A percentile compares a stretch with the other conserved stretches of the same genome.
Conservation (phyloP, 805 yeast species). For the Kodamaea hsintzibuensis region DNA sequence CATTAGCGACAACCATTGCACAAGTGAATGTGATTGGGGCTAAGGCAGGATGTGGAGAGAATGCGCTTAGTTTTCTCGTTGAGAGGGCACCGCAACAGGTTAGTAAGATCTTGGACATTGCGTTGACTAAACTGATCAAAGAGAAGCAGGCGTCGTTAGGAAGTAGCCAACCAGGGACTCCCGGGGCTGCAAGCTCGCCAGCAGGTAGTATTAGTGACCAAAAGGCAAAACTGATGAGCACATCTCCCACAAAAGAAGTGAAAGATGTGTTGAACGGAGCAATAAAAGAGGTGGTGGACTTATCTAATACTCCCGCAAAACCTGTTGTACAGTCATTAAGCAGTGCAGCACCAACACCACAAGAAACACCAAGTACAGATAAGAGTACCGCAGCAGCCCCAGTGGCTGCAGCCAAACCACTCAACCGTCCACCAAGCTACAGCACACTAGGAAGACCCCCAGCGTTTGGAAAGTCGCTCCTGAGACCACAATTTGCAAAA, state of each 20-base stretch:
- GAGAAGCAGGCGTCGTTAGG: slow-evolving; percentile 33
- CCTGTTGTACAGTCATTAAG: not conserved
- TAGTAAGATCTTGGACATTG: slow-evolving; percentile 75
- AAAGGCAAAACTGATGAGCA: not conserved
- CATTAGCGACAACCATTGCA: slow-evolving; percentile 89
- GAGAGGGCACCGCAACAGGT: slow-evolving; percentile 81
- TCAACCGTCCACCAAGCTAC: slow-evolving; percentile 15
- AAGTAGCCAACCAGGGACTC: slow-evolving; percentile 18
- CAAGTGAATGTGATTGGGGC: slow-evolving; percentile 88
- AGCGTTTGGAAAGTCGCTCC: slow-evolving; percentile 16
- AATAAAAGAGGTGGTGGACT: not conserved
- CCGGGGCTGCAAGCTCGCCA: slow-evolving; percentile 6
- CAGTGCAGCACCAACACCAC: not conserved
- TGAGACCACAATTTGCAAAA: slow-evolving; percentile 30
- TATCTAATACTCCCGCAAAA: not conserved
- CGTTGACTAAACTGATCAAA: slow-evolving; percentile 73
- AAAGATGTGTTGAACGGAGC: not conserved
- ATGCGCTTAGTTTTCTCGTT: slow-evolving; percentile 73
- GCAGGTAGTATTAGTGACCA: not conserved
- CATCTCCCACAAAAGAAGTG: not conserved
- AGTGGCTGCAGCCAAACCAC: not conserved
- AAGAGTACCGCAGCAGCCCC: slow-evolving; percentile 3
- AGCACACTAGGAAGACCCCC: slow-evolving; percentile 29
- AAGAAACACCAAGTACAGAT: not conserved
- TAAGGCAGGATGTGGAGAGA: slow-evolving; percentile 75